phyloP scores from a whole-genome alignment of 352 stramenopile species.

The Thalassiosira livingstoniorum region DNA sequence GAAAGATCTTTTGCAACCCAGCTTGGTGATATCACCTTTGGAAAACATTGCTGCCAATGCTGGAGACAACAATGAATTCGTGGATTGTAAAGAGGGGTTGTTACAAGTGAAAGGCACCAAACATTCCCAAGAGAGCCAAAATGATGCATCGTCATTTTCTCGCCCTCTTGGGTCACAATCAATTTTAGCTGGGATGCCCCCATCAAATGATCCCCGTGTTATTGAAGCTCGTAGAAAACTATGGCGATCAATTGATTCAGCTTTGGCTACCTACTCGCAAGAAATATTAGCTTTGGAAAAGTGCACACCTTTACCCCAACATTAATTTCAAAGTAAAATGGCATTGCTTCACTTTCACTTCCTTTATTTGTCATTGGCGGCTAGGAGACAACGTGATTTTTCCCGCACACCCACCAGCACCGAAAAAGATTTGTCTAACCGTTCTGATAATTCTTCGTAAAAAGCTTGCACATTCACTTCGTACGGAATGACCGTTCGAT shows the following conservation, averaged over 20 bases:
- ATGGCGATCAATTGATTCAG: slow-evolving; percentile 67
- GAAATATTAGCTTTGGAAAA: slow-evolving; percentile 68
- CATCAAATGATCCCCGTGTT: slow-evolving; percentile 70
- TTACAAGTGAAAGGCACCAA: no score
- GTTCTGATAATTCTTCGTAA: background rate
- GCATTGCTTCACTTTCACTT: no score
- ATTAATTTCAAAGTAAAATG: no score
- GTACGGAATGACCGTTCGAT: background rate
- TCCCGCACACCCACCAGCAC: background rate
- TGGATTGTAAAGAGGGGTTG: no score
- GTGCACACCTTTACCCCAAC: no score
- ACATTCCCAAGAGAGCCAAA: no score
- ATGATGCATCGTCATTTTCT: background rate
- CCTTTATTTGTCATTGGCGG: no score
- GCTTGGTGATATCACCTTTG: no score
- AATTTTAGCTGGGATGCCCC: slow-evolving; percentile 17
- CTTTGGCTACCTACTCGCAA: slow-evolving; percentile 69
- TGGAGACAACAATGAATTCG: no score
- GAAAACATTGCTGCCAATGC: no score
- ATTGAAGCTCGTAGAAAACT: slow-evolving; percentile 60
- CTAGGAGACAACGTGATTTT: background rate
- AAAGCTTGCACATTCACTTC: slow-evolving; percentile 4
- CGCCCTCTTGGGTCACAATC: background rate
- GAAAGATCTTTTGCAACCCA: no score
- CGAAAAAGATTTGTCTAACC: slow-evolving; percentile 7